Evolutionary conservation across 176 grass and related monocot species (phyloP).

Genomic region (Cymbopogon citratus): DNA sequence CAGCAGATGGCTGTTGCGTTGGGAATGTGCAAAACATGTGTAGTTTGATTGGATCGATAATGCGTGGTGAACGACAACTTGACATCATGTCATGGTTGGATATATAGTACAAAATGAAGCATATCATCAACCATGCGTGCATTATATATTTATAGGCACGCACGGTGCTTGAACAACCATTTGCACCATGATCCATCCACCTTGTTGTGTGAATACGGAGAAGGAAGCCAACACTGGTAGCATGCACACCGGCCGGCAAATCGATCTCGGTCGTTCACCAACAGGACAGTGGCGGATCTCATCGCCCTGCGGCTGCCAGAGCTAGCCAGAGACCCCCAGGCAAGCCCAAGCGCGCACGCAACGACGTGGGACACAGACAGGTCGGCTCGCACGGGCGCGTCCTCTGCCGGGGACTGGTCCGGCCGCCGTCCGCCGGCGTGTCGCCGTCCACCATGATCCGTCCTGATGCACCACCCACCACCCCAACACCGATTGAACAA

Average conservation of each 20-base stretch:
- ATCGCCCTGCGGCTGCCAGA: not conserved
- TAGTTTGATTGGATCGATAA: no score
- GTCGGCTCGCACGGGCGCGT: slow-evolving; percentile 3
- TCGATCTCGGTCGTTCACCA: not conserved
- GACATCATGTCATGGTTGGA: no score
- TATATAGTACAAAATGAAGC: no score
- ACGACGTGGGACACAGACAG: not conserved
- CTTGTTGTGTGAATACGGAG: not conserved
- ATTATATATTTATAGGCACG: no score
- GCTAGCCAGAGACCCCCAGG: no score
- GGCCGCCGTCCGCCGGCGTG: not conserved
- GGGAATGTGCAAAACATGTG: no score
- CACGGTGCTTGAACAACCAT: not conserved
- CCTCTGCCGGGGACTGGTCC: not conserved
- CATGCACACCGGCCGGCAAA: not conserved
- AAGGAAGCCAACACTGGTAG: not conserved
- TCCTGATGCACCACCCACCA: not conserved
- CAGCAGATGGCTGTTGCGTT: no score
- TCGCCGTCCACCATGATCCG: not conserved
- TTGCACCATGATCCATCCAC: not conserved
- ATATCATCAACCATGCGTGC: no score
- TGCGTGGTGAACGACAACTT: no score
- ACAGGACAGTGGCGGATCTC: not conserved
- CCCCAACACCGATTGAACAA: not conserved
- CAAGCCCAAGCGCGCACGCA: not conserved